Conservation (phyloP, 1,139 yeast genomes). For the Protomyces gravidus region DNA sequence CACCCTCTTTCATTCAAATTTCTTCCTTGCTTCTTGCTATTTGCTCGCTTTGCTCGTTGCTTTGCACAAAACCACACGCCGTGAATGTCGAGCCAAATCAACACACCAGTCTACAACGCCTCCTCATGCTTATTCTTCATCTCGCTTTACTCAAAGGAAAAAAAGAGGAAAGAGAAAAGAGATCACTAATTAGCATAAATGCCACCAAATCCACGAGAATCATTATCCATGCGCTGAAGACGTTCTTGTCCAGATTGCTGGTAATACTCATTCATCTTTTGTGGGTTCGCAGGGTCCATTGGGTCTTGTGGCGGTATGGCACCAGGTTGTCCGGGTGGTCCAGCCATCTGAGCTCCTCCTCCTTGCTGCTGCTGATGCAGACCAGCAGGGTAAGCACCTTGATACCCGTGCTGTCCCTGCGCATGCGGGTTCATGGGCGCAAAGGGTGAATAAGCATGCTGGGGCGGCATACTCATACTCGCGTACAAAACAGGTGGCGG, state of each 20-base stretch:
- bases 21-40: too few relatives aligned
- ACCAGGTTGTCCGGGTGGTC: constrained; percentile 29
- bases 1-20: too few relatives aligned
- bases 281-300: constrained; percentile 43
- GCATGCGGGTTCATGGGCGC: constrained; percentile 41
- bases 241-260: constrained; percentile 50
- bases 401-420: background rate
- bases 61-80: too few relatives aligned
- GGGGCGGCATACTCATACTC: constrained; percentile 40
- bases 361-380: constrained; percentile 21
- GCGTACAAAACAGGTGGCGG: constrained; percentile 43
- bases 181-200: constrained; percentile 42
- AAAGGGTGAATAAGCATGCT: constrained; percentile 41
- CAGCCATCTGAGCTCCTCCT: constrained; percentile 13
- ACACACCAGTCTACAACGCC: too few relatives aligned
- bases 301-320: constrained; percentile 37
- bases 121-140: too few relatives aligned
- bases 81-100: too few relatives aligned
- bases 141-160: too few relatives aligned
- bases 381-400: background rate
- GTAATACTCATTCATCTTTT: constrained; percentile 48
- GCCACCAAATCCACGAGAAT: constrained; percentile 46
- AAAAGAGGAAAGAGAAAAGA: too few relatives aligned
- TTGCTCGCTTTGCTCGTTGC: too few relatives aligned
- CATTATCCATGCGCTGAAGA: constrained; percentile 48